Conservation (phyloP, 768 basidiomycete species). For the Pleurotus djamor region DNA sequence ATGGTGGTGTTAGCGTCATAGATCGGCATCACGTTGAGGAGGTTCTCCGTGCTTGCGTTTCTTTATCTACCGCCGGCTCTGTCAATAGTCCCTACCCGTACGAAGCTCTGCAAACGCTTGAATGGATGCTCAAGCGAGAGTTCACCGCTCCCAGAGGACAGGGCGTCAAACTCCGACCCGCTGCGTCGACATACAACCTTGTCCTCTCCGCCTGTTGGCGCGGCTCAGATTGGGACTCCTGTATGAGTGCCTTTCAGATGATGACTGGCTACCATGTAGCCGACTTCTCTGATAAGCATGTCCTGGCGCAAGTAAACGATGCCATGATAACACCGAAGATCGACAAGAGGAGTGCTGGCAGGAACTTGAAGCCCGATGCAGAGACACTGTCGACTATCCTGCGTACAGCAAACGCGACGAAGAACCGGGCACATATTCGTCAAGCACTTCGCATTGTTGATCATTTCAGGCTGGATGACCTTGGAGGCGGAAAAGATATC, state of each 20-base stretch:
- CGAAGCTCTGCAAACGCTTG: slow-evolving; percentile 54
- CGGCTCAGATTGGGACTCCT: slow-evolving; percentile 58
- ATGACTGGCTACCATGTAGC: slow-evolving; percentile 67
- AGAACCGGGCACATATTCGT: slow-evolving; percentile 47
- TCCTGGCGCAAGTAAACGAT: slow-evolving; percentile 8
- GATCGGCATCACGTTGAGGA: slow-evolving; percentile 59
- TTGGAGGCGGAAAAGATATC: slow-evolving; percentile 26
- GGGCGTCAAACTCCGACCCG: slow-evolving; percentile 45
- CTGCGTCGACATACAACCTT: slow-evolving; percentile 54
- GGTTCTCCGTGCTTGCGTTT: slow-evolving; percentile 53
- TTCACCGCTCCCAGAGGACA: slow-evolving; percentile 26
- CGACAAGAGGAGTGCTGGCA: slow-evolving; percentile 39
- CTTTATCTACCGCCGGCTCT: slow-evolving; percentile 32
- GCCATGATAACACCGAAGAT: slow-evolving; percentile 25
- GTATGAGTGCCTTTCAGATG: slow-evolving; percentile 58
- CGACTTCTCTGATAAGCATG: slow-evolving; percentile 51
- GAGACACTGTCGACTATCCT: slow-evolving; percentile 57
- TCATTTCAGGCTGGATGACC: slow-evolving; percentile 36
- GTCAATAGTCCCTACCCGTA: slow-evolving; percentile 23
- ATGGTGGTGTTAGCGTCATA: slow-evolving; percentile 37
- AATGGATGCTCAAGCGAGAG: slow-evolving; percentile 69
- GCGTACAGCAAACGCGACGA: slow-evolving; percentile 55
- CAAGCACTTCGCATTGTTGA: slow-evolving; percentile 61
- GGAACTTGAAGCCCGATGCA: slow-evolving; percentile 44
- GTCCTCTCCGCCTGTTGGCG: slow-evolving; percentile 66